A percentile compares a stretch with the other conserved stretches of the same genome.
Evolutionary conservation across 2,329 filamentous ascomycete genomes (phyloP).

Genomic region (Fusarium ramigenum): DNA sequence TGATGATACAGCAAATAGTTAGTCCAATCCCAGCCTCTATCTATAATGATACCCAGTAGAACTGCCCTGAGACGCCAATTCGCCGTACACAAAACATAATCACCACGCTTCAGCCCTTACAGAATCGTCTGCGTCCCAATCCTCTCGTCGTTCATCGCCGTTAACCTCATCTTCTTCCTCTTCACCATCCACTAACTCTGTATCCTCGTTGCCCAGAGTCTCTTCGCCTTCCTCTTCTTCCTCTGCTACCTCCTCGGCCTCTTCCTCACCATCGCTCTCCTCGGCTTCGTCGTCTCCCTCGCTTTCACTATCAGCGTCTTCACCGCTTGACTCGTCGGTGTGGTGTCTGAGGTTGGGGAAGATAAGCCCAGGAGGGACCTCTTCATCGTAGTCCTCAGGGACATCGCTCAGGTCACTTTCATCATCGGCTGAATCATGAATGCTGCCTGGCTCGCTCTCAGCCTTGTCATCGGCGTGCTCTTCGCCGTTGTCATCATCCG

Average conservation of each 20-base stretch:
- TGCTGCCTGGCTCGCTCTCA: slow-evolving; percentile 57
- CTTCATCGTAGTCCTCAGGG: slow-evolving; percentile 66
- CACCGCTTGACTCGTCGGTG: slow-evolving; percentile 47
- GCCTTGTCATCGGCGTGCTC: slow-evolving; percentile 50
- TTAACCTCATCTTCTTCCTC: slow-evolving; percentile 24
- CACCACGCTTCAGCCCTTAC: slow-evolving; percentile 7
- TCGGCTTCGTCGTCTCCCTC: slow-evolving; percentile 46
- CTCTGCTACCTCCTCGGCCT: slow-evolving; percentile 29
- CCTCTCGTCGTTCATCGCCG: neutral
- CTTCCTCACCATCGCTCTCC: slow-evolving; percentile 33
- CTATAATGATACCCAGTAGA: neutral
- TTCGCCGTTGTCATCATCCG: slow-evolving; percentile 45
- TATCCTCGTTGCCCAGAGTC: slow-evolving; percentile 26
- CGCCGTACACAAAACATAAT: slow-evolving; percentile 2
- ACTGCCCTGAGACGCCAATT: slow-evolving; percentile 16
- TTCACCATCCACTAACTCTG: slow-evolving; percentile 24
- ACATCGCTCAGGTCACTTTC: slow-evolving; percentile 76
- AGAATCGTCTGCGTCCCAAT: slow-evolving; percentile 13
- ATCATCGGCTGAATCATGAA: slow-evolving; percentile 73
- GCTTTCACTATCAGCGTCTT: slow-evolving; percentile 49
- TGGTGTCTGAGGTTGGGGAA: slow-evolving; percentile 58
- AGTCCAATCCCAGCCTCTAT: neutral
- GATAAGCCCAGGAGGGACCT: slow-evolving; percentile 62
- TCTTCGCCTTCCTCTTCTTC: slow-evolving; percentile 30
- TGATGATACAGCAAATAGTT: neutral